phyloP scores from a whole-genome alignment of 2,329 filamentous ascomycete genomes.

The Periconia digitata region DNA sequence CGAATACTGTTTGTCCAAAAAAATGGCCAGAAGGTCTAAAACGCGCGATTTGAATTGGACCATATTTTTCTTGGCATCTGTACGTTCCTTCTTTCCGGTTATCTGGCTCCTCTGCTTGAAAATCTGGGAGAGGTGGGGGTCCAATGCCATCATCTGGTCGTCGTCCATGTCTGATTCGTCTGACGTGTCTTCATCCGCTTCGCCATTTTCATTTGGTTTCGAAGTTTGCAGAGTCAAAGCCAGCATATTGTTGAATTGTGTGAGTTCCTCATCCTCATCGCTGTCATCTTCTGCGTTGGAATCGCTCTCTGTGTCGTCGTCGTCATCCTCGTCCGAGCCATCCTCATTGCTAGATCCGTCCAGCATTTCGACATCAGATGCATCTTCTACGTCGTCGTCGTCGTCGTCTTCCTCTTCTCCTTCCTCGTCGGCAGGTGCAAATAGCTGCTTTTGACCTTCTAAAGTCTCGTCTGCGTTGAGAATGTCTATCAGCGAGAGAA shows the following conservation, averaged over 20 bases:
- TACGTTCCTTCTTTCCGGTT: constrained; percentile 73
- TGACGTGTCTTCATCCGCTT: constrained; percentile 62
- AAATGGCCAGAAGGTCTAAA: constrained; percentile 83
- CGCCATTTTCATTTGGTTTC: constrained; percentile 58
- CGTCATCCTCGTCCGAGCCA: constrained; percentile 18
- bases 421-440: constrained; percentile 60
- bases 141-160: constrained; percentile 90
- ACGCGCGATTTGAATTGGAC: constrained; percentile 94
- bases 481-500: constrained; percentile 69
- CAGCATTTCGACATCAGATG: constrained; percentile 50
- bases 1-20: constrained; percentile 74
- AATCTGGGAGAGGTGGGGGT: constrained; percentile 79
- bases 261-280: constrained; percentile 53
- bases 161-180: constrained; percentile 85
- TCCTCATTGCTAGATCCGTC: constrained; percentile 34
- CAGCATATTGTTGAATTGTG: constrained; percentile 73
- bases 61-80: constrained; percentile 84
- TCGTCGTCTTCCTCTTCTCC: constrained; percentile 47
- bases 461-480: constrained; percentile 77
- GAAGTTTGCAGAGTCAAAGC: constrained; percentile 73
- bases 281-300: constrained; percentile 19
- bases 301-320: constrained; percentile 19
- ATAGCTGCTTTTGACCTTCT: constrained; percentile 83
- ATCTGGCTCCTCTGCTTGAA: constrained; percentile 74
- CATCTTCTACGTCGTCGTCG: constrained; percentile 49